Evolutionary conservation across 495 filamentous ascomycete genomes (phyloP).

Genomic region (Terfezia boudieri): DNA sequence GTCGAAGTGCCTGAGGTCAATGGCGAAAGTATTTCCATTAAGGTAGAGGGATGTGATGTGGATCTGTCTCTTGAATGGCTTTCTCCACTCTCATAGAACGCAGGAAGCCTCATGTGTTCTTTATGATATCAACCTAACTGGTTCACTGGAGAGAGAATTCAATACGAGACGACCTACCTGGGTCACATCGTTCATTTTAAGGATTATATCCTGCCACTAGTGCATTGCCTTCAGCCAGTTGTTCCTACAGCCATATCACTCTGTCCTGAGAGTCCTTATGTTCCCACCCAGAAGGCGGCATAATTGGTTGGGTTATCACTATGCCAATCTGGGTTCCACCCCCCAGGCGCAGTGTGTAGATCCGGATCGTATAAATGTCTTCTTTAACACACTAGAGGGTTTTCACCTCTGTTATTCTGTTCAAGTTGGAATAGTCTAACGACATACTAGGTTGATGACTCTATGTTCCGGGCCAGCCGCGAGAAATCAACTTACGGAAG

Average conservation of each 20-base stretch:
- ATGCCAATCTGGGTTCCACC: constrained; percentile 45
- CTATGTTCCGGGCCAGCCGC: no score
- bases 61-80: constrained; percentile 34
- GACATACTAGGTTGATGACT: constrained; percentile 26
- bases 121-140: neutral
- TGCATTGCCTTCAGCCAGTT: constrained; percentile 30
- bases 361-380: constrained; percentile 36
- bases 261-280: constrained; percentile 38
- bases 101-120: constrained; percentile 29
- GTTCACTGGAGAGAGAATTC: neutral
- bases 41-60: constrained; percentile 42
- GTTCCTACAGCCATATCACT: constrained; percentile 36
- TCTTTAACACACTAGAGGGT: constrained; percentile 25
- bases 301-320: constrained; percentile 32
- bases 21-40: constrained; percentile 42
- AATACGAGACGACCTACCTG: constrained; percentile 9
- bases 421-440: neutral
- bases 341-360: constrained; percentile 38
- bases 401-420: neutral
- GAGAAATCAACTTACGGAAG: no score
- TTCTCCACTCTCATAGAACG: constrained; percentile 37
- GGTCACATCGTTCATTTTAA: constrained; percentile 40
- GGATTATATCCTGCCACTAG: constrained; percentile 41
- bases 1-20: constrained; percentile 25
- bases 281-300: constrained; percentile 43